phyloP scores from a whole-genome alignment of 2,329 filamentous ascomycete genomes.

The Beauveria sp. region DNA sequence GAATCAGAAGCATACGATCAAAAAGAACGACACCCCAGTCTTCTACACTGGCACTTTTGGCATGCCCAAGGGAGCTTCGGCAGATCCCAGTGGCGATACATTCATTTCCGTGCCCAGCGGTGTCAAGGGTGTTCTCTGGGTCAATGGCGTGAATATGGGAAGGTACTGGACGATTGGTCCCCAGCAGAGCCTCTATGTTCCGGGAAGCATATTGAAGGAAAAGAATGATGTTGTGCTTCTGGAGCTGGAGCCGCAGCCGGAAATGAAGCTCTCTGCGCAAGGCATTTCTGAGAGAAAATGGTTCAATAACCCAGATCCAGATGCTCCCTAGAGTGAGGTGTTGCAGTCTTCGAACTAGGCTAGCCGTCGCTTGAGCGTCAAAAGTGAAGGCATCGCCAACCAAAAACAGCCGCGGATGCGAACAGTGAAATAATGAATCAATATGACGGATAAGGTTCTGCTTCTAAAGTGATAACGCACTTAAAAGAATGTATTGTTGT shows the following conservation, averaged over 20 bases:
- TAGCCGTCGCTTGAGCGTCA: too few relatives aligned
- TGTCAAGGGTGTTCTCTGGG: conserved; percentile 37
- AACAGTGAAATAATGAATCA: not conserved
- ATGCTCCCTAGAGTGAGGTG: not conserved
- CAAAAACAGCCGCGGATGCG: not conserved
- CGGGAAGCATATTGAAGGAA: conserved; percentile 29
- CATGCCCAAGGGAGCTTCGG: conserved; percentile 5
- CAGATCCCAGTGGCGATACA: conserved; percentile 22
- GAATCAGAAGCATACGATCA: not conserved
- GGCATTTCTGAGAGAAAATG: conserved; percentile 13
- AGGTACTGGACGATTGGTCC: conserved; percentile 40
- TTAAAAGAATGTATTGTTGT: too few relatives aligned
- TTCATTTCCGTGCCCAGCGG: conserved; percentile 32
- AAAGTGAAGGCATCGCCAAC: not conserved
- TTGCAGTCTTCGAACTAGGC: not conserved
- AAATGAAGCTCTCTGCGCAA: not conserved
- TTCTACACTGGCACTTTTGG: conserved; percentile 22
- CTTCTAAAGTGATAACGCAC: too few relatives aligned
- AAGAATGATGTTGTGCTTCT: conserved; percentile 35
- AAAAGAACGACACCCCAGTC: conserved; percentile 8
- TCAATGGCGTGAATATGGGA: conserved; percentile 38
- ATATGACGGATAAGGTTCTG: rapidly evolving
- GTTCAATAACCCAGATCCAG: conserved; percentile 12
- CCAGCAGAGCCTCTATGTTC: conserved; percentile 40
- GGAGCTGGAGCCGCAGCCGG: conserved; percentile 31